phyloP scores from a whole-genome alignment of 179 eudicot genomes.

The Drosera spatulata region DNA sequence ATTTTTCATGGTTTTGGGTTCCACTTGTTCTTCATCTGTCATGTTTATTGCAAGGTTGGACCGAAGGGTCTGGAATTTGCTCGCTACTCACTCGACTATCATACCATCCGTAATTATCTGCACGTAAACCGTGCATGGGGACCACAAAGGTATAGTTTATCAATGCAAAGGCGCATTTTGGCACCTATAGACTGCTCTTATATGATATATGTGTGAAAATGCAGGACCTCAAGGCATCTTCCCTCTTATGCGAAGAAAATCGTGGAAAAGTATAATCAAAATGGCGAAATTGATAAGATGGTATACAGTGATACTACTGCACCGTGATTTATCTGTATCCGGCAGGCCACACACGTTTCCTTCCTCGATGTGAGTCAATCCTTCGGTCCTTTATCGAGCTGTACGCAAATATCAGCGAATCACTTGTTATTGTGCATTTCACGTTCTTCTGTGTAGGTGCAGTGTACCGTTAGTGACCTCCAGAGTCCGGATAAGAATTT shows the following conservation, averaged over 20 bases:
- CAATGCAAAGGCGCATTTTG: background rate
- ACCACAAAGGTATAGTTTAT: conserved; percentile 43
- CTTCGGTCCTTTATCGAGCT: no score
- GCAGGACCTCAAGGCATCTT: conserved; percentile 83
- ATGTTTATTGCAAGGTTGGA: conserved; percentile 49
- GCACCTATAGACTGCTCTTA: conserved; percentile 4
- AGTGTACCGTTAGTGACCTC: no score
- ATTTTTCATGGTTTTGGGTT: background rate
- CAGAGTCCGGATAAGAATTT: no score
- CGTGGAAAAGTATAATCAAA: conserved; percentile 71
- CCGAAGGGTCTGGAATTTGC: conserved; percentile 98
- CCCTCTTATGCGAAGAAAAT: conserved; percentile 88
- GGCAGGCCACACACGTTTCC: background rate
- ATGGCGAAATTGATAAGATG: conserved; percentile 86
- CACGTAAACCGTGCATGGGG: conserved; percentile 80
- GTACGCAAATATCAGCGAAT: no score
- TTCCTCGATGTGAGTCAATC: no score
- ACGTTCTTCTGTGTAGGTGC: no score
- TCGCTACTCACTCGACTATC: conserved; percentile 80
- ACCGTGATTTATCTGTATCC: conserved; percentile 4
- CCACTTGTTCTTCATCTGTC: background rate
- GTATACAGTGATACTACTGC: conserved; percentile 27
- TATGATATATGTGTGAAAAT: conserved; percentile 4
- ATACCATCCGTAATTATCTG: conserved; percentile 68
- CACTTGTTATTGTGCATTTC: no score